phyloP scores from a whole-genome alignment of 1,284 basidiomycete species.

The Apiotrichum gamsii region DNA sequence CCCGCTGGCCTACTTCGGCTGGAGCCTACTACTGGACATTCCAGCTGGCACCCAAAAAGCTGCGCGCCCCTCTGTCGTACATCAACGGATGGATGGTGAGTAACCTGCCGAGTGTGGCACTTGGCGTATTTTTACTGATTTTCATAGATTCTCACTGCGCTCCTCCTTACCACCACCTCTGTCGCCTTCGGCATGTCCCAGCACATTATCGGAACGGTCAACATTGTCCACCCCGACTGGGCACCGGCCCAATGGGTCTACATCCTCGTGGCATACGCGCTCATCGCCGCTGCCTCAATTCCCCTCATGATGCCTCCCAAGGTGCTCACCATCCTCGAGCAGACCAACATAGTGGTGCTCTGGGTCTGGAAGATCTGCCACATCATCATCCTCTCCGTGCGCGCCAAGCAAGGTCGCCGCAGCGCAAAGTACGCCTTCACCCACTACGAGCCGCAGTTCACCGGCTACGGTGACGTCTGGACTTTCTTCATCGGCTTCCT shows the following conservation, averaged over 20 bases:
- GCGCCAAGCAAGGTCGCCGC: conserved; percentile 13
- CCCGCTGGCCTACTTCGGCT: conserved; percentile 13
- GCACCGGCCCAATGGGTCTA: conserved; percentile 9
- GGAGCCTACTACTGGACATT: conserved; percentile 19
- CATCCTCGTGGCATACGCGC: conserved; percentile 11
- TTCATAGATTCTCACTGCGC: conserved; percentile 7
- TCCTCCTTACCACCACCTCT: conserved; percentile 9
- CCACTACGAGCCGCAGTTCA: conserved; percentile 11
- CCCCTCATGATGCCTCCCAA: conserved; percentile 7
- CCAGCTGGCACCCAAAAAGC: conserved; percentile 10
- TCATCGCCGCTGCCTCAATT: conserved; percentile 5
- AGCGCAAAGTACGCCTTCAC: conserved; percentile 14
- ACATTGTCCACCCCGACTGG: conserved; percentile 14
- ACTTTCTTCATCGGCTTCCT: conserved; percentile 19
- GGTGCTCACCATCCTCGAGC: conserved; percentile 6
- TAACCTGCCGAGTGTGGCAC: neutral
- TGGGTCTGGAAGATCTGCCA: conserved; percentile 12
- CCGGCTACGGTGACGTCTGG: conserved; percentile 13
- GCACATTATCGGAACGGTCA: conserved; percentile 13
- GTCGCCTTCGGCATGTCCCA: conserved; percentile 14
- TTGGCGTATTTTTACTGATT: too few species aligned
- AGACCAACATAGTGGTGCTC: conserved; percentile 6
- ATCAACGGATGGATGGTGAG: conserved; percentile 14
- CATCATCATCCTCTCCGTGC: conserved; percentile 9
- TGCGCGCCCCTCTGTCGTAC: conserved; percentile 12